Base-by-base conservation (phyloP, 495 filamentous ascomycete species). In the Cairneyella variabilis region DNA sequence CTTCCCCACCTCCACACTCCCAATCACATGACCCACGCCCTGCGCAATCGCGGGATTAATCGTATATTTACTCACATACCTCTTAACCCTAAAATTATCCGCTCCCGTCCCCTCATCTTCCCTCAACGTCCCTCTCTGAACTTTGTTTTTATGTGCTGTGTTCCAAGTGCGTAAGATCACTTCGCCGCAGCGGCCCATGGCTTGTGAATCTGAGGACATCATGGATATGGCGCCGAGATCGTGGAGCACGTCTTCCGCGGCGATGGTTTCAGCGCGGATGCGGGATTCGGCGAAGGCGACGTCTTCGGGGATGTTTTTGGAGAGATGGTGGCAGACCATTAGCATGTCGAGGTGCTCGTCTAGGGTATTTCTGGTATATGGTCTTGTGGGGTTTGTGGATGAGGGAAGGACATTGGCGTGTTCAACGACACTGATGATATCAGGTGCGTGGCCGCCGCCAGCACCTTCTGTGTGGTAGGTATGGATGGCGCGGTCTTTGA, bases 281-380 rank as follows among this genome's bases (percentile, higher is more conserved):
- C 93, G 89, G 43, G 84, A 89, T 70, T 98, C 93, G 36, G 93
- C 93, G 60, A 98, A 98, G 1, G 90, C 89, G 14, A 97, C 88
- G 66, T 98, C 93, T 67, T 98, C 93, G 50, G 90, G 89, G 52
- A 97, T 97, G 64, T 95, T 83, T 69, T 86, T 90, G 41, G 82
- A 87, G 17, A 97, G 71, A 64, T 98, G 95, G 64, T 98, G 93
- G 79, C 93, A 98, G 22, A 95, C 89, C 93, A 97, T 97, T 28
- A 98, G 69, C 93, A 98, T 98, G 68, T 97, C 93, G 1, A 97
- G 80, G 70, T 98, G 93, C 71, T 98, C 93, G 56, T 97, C 93
- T 0, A 97, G 79, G 3, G 93, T 98, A 72, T 98, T 98, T 36
- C 73, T 68, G 9, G 93, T 98, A 72, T 85, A 97, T 3, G 93